Percentiles rank a stretch among this genome's conserved stretches.
Conservation (phyloP, 139 green algal species). For the Eudorina sp. region DNA sequence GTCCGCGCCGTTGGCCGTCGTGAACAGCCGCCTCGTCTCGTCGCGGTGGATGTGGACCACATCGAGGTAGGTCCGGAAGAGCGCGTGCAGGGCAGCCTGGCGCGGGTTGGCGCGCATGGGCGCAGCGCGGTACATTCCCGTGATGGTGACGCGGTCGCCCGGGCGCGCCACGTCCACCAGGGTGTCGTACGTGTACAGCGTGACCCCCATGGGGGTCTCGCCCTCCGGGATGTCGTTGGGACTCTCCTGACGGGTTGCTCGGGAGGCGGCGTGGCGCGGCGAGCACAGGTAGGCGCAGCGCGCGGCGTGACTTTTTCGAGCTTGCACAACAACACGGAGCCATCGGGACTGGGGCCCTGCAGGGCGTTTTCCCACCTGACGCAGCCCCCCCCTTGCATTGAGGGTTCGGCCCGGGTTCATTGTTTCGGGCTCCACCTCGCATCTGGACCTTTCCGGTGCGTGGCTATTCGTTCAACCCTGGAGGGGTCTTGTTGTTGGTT, state of each 20-base stretch:
- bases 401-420: too few species aligned
- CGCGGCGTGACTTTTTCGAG: too few species aligned
- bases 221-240: slow-evolving; percentile 97
- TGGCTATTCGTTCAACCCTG: too few species aligned
- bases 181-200: slow-evolving; percentile 72
- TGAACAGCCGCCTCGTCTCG: slow-evolving; percentile 71
- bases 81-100: slow-evolving; percentile 58
- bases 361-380: too few species aligned
- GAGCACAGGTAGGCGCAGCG: too few species aligned
- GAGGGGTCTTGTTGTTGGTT: too few species aligned
- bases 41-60: slow-evolving; percentile 87
- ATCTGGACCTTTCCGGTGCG: too few species aligned
- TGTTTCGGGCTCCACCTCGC: too few species aligned
- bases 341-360: too few species aligned
- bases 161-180: slow-evolving; percentile 79
- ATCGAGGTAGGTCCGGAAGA: slow-evolving; percentile 93
- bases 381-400: too few species aligned
- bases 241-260: slow-evolving; percentile 75
- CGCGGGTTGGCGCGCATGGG: slow-evolving; percentile 83
- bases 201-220: slow-evolving; percentile 96
- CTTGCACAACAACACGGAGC: too few species aligned
- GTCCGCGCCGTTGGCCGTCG: slow-evolving; percentile 38
- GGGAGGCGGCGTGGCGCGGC: background rate
- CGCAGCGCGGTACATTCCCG: slow-evolving; percentile 59
- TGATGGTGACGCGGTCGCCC: slow-evolving; percentile 82